Conservation (phyloP, 345 rosid genomes). For the thale cress (Arabidopsis thaliana) region DNA sequence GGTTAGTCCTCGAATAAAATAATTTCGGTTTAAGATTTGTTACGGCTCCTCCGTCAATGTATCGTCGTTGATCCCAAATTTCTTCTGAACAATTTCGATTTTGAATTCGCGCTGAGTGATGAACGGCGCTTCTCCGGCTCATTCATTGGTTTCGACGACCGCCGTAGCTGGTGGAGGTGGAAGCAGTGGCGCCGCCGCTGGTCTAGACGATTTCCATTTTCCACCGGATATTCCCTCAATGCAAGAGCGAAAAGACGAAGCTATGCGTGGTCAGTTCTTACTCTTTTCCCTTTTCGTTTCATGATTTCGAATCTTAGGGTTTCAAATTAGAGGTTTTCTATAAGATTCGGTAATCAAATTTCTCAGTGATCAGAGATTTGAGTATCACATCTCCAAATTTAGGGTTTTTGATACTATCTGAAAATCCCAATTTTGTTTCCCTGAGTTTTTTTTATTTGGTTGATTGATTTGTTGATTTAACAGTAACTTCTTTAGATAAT, state of each 20-base stretch:
- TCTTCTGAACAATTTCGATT: neutral
- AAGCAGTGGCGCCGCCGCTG: conserved; percentile 51
- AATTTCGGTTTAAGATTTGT: neutral
- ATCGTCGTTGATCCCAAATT: neutral
- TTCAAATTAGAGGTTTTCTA: neutral
- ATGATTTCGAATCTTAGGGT: neutral
- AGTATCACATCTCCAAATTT: neutral
- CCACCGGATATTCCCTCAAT: conserved; percentile 67
- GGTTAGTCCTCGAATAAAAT: neutral
- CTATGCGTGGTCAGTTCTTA: conserved; percentile 43
- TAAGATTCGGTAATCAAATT: neutral
- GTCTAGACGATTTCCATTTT: conserved; percentile 66
- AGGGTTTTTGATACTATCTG: neutral
- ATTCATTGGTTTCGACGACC: conserved; percentile 74
- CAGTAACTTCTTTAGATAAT: conserved; percentile 1
- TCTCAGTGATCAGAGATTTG: neutral
- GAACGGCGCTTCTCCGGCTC: conserved; percentile 78
- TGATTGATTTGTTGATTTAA: neutral
- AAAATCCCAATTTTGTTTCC: neutral
- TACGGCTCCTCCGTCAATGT: neutral
- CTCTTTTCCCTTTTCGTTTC: neutral
- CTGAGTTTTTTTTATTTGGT: neutral
- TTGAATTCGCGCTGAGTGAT: conserved; percentile 39
- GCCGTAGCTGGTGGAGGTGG: conserved; percentile 72
- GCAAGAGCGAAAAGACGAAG: conserved; percentile 54